Evolutionary conservation across 2,329 filamentous ascomycete species (phyloP).

Genomic region (Bipolaris cookei): DNA sequence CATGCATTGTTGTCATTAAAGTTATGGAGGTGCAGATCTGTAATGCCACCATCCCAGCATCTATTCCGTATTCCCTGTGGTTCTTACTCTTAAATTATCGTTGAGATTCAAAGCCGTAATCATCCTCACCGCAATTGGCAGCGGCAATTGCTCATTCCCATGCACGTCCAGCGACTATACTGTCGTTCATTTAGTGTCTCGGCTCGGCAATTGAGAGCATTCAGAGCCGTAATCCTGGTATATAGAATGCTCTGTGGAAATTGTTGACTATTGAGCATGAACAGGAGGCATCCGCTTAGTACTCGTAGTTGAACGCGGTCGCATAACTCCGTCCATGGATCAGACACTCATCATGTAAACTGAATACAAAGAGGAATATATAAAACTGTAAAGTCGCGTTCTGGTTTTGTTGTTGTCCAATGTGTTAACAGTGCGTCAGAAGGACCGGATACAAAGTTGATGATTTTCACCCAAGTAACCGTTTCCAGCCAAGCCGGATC

Average conservation of each 20-base stretch:
- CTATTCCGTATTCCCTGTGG: constrained; percentile 7
- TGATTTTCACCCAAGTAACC: background rate
- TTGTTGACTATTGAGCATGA: constrained; percentile 3
- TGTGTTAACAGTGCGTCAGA: background rate
- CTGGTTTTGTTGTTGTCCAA: background rate
- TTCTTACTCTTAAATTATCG: constrained; percentile 27
- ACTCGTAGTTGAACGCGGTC: constrained; percentile 7
- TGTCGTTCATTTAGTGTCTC: constrained; percentile 26
- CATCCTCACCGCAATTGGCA: constrained; percentile 25
- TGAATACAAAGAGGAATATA: background rate
- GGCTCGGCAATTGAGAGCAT: constrained; percentile 32
- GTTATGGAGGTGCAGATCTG: constrained; percentile 2
- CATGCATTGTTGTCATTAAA: background rate
- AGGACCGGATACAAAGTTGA: background rate
- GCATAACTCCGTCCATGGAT: background rate
- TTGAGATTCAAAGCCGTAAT: constrained; percentile 22
- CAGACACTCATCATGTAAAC: background rate
- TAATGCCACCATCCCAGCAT: constrained; percentile 5
- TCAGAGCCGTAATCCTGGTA: constrained; percentile 9
- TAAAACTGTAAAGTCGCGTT: background rate
- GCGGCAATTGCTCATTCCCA: constrained; percentile 22
- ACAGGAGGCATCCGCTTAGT: background rate
- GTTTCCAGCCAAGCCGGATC: background rate
- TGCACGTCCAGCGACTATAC: constrained; percentile 26
- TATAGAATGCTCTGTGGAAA: background rate